A percentile compares a stretch with the other conserved stretches of the same genome.
phyloP scores from a whole-genome alignment of 192 early-diverging fungal genomes.

The Coemansia sp. region DNA sequence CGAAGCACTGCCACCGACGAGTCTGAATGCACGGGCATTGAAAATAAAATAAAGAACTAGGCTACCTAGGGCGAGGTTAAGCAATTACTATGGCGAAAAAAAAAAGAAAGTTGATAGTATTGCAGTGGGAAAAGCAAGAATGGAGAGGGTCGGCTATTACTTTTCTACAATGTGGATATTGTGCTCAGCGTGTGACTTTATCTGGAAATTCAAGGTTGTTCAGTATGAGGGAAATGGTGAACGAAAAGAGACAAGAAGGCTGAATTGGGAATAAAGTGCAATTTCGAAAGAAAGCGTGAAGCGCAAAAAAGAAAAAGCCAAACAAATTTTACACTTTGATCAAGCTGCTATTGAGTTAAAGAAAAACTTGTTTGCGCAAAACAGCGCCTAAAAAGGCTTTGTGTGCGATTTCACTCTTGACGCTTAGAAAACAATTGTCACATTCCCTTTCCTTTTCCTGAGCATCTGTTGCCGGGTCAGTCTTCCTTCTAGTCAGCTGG shows the following conservation, averaged over 20 bases:
- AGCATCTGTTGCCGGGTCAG: too few relatives aligned
- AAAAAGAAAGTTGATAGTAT: too few relatives aligned
- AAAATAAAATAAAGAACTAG: not conserved
- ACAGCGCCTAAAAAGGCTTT: too few relatives aligned
- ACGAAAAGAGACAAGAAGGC: not conserved
- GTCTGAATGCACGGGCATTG: conserved; percentile 15
- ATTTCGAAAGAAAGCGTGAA: not conserved
- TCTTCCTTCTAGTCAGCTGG: too few relatives aligned
- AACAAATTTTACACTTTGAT: not conserved
- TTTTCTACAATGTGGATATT: not conserved
- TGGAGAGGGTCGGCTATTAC: not conserved
- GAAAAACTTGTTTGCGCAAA: not conserved
- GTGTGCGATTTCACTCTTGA: too few relatives aligned
- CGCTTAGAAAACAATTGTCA: too few relatives aligned
- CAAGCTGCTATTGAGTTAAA: not conserved
- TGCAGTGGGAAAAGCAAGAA: too few relatives aligned
- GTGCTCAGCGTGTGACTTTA: not conserved
- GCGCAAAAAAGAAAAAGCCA: not conserved
- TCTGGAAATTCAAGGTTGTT: not conserved
- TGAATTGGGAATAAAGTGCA: not conserved
- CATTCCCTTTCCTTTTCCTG: not conserved
- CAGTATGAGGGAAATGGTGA: not conserved
- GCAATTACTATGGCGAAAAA: not conserved
- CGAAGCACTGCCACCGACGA: conserved; percentile 9
- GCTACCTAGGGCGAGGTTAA: not conserved